Evolutionary conservation across 495 filamentous ascomycete genomes (phyloP).

Genomic region (Astrothelium macrocarpum): DNA sequence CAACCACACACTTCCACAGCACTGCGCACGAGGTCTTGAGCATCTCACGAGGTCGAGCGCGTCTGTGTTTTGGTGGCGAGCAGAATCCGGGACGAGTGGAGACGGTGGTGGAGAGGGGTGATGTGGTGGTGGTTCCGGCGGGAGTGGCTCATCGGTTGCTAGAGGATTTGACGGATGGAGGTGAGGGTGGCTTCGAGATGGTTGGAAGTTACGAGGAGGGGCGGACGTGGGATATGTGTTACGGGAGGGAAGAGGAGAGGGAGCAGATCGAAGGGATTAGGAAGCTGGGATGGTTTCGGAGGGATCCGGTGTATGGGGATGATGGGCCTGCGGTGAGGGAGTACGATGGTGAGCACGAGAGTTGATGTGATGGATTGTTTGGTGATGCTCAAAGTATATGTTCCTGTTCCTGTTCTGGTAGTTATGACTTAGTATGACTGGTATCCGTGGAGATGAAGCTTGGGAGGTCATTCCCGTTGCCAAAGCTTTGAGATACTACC

Average conservation of each 20-base stretch:
- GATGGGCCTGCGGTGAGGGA: slow-evolving; percentile 20
- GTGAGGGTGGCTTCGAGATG: slow-evolving; percentile 48
- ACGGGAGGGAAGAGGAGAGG: slow-evolving; percentile 39
- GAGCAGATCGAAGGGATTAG: slow-evolving; percentile 18
- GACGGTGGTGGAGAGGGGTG: slow-evolving; percentile 45
- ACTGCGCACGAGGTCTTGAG: slow-evolving; percentile 59
- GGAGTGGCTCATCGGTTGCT: slow-evolving; percentile 56
- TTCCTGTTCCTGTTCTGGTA: no score
- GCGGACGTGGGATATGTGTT: slow-evolving; percentile 60
- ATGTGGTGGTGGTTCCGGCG: slow-evolving; percentile 57
- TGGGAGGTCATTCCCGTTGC: no score
- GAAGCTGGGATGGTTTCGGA: slow-evolving; percentile 23
- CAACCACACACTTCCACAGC: slow-evolving; percentile 53
- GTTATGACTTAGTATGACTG: no score
- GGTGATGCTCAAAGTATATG: no score
- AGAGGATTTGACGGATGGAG: slow-evolving; percentile 40
- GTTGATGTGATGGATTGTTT: neutral
- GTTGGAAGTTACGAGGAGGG: slow-evolving; percentile 54
- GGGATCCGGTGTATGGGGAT: slow-evolving; percentile 24
- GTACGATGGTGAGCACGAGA: neutral
- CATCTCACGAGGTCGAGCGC: slow-evolving; percentile 47
- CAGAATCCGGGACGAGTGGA: slow-evolving; percentile 50
- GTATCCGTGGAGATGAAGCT: no score
- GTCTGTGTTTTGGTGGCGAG: slow-evolving; percentile 58
- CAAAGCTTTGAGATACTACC: no score